A percentile compares a stretch with the other conserved stretches of the same genome.
phyloP scores from a whole-genome alignment of 345 rosid genomes.

The Ailanthus altissimus region DNA sequence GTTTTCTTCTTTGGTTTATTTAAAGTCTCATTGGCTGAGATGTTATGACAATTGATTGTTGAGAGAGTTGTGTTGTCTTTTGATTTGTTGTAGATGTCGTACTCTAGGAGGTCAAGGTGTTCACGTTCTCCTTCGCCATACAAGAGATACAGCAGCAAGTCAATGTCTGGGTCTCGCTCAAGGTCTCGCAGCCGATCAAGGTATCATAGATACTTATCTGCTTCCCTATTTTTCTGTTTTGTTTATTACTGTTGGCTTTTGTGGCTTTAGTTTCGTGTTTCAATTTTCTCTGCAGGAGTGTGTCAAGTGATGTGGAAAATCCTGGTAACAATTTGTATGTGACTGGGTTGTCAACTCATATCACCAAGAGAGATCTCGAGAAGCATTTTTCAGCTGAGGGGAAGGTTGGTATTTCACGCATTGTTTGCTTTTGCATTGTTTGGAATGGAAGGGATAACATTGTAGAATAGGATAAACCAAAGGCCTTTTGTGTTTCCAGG shows the following conservation, averaged over 20 bases:
- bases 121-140: constrained; percentile 61
- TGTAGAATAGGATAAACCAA: not conserved
- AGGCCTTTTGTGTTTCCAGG: constrained; percentile 35
- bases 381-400: constrained; percentile 76
- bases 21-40: not conserved
- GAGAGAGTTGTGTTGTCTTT: not conserved
- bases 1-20: too few species aligned
- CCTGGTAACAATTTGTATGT: constrained; percentile 95
- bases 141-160: constrained; percentile 48
- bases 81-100: constrained; percentile 60
- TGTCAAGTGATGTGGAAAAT: constrained; percentile 65
- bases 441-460: not conserved
- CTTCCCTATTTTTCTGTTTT: not conserved
- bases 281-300: constrained; percentile 41
- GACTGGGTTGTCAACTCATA: constrained; percentile 80
- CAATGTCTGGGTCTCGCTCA: constrained; percentile 59
- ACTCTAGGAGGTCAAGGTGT: constrained; percentile 68
- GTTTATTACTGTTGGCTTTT: not conserved
- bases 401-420: constrained; percentile 42
- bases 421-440: not conserved
- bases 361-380: constrained; percentile 75
- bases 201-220: constrained; percentile 30
- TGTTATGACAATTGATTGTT: not conserved
- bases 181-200: constrained; percentile 62
- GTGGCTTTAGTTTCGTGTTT: not conserved